A percentile compares a stretch with the other conserved stretches of the same genome.
Evolutionary conservation across 345 rosid species (phyloP).

Genomic region (Lenwebbia sp.): DNA sequence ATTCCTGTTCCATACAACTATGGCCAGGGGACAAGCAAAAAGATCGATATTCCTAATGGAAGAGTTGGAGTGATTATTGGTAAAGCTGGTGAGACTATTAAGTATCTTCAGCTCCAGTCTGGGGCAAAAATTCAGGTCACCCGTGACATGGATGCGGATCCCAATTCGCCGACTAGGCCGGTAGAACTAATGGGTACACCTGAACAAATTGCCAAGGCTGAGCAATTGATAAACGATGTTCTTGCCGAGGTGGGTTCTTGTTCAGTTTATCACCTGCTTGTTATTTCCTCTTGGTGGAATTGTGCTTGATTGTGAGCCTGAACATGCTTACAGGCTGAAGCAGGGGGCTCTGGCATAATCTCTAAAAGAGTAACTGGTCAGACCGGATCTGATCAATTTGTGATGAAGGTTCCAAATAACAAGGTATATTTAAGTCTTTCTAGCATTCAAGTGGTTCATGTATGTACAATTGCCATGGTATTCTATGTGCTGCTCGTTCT

Average conservation of each 20-base stretch:
- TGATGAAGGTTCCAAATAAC: constrained; percentile 73
- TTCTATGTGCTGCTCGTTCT: constrained; percentile 11
- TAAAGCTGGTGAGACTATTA: constrained; percentile 94
- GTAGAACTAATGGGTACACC: constrained; percentile 85
- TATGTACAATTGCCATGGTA: constrained; percentile 1
- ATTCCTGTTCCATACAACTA: constrained; percentile 65
- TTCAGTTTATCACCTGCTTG: background rate
- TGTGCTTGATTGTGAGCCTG: background rate
- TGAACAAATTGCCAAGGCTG: constrained; percentile 83
- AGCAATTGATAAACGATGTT: constrained; percentile 83
- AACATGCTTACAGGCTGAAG: constrained; percentile 54
- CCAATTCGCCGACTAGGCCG: constrained; percentile 45
- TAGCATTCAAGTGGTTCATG: background rate
- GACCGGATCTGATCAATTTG: constrained; percentile 65
- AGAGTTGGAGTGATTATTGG: constrained; percentile 99
- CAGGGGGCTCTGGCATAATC: constrained; percentile 76
- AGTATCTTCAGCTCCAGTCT: constrained; percentile 84
- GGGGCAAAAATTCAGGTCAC: constrained; percentile 99
- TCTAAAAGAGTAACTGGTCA: constrained; percentile 72
- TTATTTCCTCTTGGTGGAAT: background rate
- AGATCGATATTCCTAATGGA: constrained; percentile 82
- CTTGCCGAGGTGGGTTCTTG: constrained; percentile 52
- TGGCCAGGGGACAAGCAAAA: constrained; percentile 64
- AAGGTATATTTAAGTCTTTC: constrained; percentile 41
- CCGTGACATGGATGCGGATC: constrained; percentile 90